These are phyloP conservation scores for Psilocybe azurescens DNA, from an alignment of 768 basidiomycete genomes.

Conservation along the genomic window DNA sequence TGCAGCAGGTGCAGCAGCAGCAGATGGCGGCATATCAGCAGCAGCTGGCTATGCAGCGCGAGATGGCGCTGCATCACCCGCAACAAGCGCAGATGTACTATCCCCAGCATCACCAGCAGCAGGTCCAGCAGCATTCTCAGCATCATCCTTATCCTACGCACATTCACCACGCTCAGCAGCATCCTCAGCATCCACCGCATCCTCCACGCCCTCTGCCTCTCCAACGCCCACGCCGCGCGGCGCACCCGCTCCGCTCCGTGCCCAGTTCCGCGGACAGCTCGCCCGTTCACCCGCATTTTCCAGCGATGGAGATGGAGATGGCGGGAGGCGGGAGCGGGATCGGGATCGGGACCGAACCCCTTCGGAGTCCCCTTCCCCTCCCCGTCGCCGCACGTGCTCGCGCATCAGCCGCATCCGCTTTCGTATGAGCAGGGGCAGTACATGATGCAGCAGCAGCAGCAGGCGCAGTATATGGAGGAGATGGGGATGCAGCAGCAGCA, in stretches of 20 bases:
- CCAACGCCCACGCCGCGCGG: constrained; percentile 4
- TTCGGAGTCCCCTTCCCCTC: no score
- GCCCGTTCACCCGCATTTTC: constrained; percentile 35
- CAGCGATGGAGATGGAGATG: constrained; percentile 4
- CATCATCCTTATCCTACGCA: constrained; percentile 19
- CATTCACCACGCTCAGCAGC: constrained; percentile 6
- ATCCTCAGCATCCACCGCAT: constrained; percentile 2
- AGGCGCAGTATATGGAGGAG: constrained; percentile 11
- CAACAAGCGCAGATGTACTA: background rate
- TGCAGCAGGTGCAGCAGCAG: constrained; percentile 10
- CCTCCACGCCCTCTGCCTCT: background rate
- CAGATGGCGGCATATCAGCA: constrained; percentile 30
- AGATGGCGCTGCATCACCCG: constrained; percentile 21
- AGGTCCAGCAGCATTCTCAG: constrained; percentile 14
- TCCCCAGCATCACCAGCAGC: background rate
- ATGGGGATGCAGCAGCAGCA: constrained; percentile 21
- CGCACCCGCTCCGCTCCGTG: no score
- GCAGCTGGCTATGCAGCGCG: background rate
- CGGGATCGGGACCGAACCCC: no score
- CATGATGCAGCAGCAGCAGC: constrained; percentile 24
- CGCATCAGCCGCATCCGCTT: constrained; percentile 20
- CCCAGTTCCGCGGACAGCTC: constrained; percentile 13
- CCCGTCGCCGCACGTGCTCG: no score
- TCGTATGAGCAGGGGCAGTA: background rate
- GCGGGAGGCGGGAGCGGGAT: no score